These are phyloP conservation scores for Nakaseomyces sp. DNA, from an alignment of 1,139 yeast species.

Conservation along the genomic window DNA sequence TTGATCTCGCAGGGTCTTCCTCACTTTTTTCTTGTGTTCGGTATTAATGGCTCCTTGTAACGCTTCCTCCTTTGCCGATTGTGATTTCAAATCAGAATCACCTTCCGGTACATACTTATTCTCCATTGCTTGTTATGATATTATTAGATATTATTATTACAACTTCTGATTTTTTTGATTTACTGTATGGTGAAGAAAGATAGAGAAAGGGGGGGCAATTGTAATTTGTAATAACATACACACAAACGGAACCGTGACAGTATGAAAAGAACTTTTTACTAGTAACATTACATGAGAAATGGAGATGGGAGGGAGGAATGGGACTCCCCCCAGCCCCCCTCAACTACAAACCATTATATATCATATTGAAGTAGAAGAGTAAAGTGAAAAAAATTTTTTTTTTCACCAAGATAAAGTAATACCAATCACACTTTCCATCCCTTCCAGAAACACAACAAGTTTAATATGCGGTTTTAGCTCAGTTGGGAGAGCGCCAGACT, in stretches of 20 bases:
- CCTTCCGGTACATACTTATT: conserved; percentile 24
- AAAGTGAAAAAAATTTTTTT: not conserved
- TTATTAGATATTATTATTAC: no score
- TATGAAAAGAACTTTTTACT: no score
- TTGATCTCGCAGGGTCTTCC: conserved; percentile 26
- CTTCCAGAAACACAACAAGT: not conserved
- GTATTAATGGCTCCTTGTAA: conserved; percentile 20
- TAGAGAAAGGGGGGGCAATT: no score
- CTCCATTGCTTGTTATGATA: not conserved
- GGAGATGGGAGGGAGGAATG: no score
- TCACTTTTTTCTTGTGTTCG: conserved; percentile 18
- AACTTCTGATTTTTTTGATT: no score
- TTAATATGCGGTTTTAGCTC: conserved; percentile 13
- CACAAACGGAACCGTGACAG: no score
- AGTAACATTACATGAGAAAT: no score
- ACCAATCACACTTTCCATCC: not conserved
- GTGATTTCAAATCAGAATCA: conserved; percentile 19
- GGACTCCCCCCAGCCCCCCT: no score
- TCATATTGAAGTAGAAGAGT: not conserved
- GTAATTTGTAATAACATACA: no score
- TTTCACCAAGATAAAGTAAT: no score
- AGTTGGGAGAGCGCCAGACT: conserved; percentile 17
- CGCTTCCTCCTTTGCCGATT: conserved; percentile 18
- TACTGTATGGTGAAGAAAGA: no score
- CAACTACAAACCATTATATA: no score